phyloP scores from a whole-genome alignment of 2,329 filamentous ascomycete species.

The Exophiala phaeomuriformis region DNA sequence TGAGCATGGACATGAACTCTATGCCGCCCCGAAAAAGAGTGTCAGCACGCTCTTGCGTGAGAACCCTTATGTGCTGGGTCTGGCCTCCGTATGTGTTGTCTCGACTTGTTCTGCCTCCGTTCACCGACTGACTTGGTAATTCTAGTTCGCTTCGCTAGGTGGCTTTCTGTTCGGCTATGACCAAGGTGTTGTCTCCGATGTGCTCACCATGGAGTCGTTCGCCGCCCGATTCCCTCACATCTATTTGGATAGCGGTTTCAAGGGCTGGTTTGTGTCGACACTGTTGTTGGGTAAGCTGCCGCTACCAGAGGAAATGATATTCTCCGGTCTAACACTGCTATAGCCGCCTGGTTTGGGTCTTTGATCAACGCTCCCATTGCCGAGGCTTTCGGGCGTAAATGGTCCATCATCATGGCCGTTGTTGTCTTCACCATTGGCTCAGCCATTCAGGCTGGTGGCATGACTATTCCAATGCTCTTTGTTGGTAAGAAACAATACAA shows the following conservation, averaged over 20 bases:
- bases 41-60: too few relatives aligned
- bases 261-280: conserved; percentile 47
- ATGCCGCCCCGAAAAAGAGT: too few relatives aligned
- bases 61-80: too few relatives aligned
- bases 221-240: too few relatives aligned
- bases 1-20: too few relatives aligned
- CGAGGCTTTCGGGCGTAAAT: conserved; percentile 47
- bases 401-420: conserved; percentile 46
- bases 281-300: conserved; percentile 33
- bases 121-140: too few relatives aligned
- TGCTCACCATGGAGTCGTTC: conserved; percentile 34
- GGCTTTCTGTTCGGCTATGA: conserved; percentile 46
- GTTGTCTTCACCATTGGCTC: conserved; percentile 38
- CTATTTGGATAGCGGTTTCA: conserved; percentile 20
- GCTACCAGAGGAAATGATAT: too few relatives aligned
- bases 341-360: conserved; percentile 31
- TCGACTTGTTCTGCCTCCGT: too few relatives aligned
- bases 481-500: too few relatives aligned
- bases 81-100: too few relatives aligned
- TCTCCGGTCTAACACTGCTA: too few relatives aligned
- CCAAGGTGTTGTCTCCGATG: conserved; percentile 45
- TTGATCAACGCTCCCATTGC: conserved; percentile 45
- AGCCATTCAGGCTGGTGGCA: neutral
- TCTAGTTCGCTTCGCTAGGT: conserved; percentile 34
- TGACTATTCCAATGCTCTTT: too few relatives aligned